Conservation (phyloP, 1,284 basidiomycete species). For the Tilletia setariae region DNA sequence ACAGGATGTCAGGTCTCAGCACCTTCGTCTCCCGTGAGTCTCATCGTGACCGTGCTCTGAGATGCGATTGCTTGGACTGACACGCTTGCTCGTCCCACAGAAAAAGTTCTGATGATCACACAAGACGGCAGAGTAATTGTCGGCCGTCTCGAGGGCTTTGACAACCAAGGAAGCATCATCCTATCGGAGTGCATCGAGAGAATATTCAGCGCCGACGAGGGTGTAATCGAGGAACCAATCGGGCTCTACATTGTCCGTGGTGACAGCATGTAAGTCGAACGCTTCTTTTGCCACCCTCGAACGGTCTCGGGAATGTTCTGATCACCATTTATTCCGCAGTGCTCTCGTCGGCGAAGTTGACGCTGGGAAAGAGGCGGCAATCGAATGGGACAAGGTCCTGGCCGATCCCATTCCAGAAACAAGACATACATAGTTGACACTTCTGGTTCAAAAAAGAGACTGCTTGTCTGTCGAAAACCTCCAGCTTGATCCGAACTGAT, state of each 20-base stretch:
- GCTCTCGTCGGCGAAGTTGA: constrained; percentile 88
- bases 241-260: constrained; percentile 95
- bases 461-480: too few relatives aligned
- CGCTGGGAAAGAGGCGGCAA: constrained; percentile 72
- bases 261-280: constrained; percentile 80
- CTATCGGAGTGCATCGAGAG: constrained; percentile 44
- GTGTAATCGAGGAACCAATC: constrained; percentile 90
- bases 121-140: constrained; percentile 82
- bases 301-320: background rate
- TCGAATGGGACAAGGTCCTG: constrained; percentile 73
- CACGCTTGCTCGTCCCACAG: constrained; percentile 54
- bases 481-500: too few relatives aligned
- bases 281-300: constrained; percentile 8
- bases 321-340: constrained; percentile 57
- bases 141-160: constrained; percentile 44
- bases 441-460: too few relatives aligned
- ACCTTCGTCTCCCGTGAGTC: constrained; percentile 14
- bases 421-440: constrained; percentile 26
- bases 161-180: constrained; percentile 45
- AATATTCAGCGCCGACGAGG: constrained; percentile 61
- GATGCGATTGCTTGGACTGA: background rate
- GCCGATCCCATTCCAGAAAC: constrained; percentile 75
- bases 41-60: background rate
- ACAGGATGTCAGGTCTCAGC: constrained; percentile 2
- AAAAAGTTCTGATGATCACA: constrained; percentile 77